Conservation (phyloP, 768 basidiomycete species). For the Stropharia rugosoannulata region DNA sequence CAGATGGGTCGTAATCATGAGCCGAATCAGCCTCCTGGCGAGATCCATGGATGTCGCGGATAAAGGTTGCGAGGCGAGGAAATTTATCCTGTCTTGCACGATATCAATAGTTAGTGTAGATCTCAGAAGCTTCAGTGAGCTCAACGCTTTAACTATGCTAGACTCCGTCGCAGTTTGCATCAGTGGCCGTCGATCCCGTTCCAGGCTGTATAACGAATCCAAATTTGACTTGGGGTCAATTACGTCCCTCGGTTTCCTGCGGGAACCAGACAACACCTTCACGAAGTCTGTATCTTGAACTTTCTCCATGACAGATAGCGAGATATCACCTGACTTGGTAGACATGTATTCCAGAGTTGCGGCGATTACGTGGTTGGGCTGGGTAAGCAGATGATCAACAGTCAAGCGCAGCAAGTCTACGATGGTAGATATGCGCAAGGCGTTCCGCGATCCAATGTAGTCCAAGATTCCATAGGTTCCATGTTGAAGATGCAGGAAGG, state of each 20-base stretch:
- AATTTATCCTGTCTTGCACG: constrained; percentile 33
- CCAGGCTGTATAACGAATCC: constrained; percentile 23
- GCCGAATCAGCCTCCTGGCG: constrained; percentile 7
- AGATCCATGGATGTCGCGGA: constrained; percentile 7
- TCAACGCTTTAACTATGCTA: constrained; percentile 17
- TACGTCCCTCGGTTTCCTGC: constrained; percentile 21
- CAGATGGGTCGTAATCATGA: constrained; percentile 15
- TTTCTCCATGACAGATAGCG: constrained; percentile 21
- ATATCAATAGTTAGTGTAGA: constrained; percentile 26
- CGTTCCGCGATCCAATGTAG: constrained; percentile 21
- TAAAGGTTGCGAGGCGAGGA: constrained; percentile 22
- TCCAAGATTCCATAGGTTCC: constrained; percentile 14
- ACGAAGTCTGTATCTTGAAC: constrained; percentile 29
- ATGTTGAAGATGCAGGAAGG: constrained; percentile 8
- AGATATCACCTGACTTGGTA: constrained; percentile 18
- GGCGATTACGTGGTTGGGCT: constrained; percentile 23
- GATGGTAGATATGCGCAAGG: constrained; percentile 17
- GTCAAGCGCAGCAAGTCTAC: constrained; percentile 26
- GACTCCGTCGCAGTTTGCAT: constrained; percentile 1
- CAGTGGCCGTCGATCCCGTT: constrained; percentile 13
- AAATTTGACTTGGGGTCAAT: constrained; percentile 32
- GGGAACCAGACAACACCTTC: constrained; percentile 14
- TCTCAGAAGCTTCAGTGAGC: constrained; percentile 26
- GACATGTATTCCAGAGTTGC: constrained; percentile 28
- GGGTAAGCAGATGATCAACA: constrained; percentile 25